phyloP scores from a whole-genome alignment of 371 early-diverging fungal genomes.

The Mortierella sp. region DNA sequence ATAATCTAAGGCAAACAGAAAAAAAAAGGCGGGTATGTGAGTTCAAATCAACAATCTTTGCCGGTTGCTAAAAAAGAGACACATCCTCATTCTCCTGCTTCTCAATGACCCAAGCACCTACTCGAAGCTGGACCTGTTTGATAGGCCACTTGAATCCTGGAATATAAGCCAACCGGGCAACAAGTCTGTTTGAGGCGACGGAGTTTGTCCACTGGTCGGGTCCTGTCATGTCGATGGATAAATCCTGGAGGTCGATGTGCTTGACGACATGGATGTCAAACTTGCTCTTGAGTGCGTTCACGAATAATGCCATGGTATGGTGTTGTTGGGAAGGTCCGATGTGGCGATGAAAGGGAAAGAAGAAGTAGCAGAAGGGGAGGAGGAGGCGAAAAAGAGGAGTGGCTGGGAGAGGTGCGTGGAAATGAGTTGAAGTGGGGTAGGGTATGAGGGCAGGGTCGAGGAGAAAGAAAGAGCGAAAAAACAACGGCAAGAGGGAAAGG shows the following conservation, averaged over 20 bases:
- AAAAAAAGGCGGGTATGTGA: neutral
- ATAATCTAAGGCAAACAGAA: neutral
- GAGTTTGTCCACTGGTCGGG: constrained; percentile 29
- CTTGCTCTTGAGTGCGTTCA: constrained; percentile 25
- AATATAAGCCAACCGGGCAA: constrained; percentile 33
- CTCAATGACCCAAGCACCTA: neutral
- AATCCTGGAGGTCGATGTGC: constrained; percentile 38
- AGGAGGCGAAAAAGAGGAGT: neutral
- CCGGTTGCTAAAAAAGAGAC: neutral
- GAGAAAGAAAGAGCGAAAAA: neutral
- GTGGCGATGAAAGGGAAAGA: too few species aligned
- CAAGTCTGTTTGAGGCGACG: constrained; percentile 35
- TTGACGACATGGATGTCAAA: constrained; percentile 43
- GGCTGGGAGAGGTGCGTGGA: too few species aligned
- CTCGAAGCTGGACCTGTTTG: constrained; percentile 31
- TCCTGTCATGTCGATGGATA: constrained; percentile 48
- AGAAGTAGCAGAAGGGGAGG: neutral
- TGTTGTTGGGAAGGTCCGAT: constrained; percentile 2
- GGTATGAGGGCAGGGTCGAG: neutral
- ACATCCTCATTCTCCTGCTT: neutral
- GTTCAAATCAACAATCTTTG: neutral
- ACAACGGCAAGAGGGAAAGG: neutral
- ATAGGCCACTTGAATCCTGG: constrained; percentile 54
- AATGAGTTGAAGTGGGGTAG: too few species aligned
- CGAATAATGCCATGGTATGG: constrained; percentile 12